Conservation (phyloP, 306 rosid species). For the Glycyrrhiza uralensis region DNA sequence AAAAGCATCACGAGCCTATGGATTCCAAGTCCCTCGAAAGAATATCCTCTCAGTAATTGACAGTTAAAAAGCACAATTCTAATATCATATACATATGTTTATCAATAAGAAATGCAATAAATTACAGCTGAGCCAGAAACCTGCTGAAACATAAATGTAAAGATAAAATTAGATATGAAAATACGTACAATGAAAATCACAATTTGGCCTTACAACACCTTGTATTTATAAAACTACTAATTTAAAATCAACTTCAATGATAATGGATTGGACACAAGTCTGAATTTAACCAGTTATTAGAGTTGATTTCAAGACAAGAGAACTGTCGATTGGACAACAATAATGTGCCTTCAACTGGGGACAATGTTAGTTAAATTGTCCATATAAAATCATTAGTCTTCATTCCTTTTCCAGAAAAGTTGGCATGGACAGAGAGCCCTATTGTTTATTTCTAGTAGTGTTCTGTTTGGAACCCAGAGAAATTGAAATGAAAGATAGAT, state of each 20-base stretch:
- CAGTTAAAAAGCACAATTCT: background rate
- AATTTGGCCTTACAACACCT: background rate
- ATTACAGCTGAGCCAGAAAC: too few relatives aligned
- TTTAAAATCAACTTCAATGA: background rate
- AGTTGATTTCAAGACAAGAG: background rate
- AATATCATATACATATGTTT: background rate
- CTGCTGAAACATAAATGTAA: too few relatives aligned
- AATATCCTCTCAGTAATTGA: too few relatives aligned
- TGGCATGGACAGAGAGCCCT: background rate
- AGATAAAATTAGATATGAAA: background rate
- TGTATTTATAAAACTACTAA: too few relatives aligned
- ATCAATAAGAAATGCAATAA: too few relatives aligned
- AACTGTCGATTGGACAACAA: background rate
- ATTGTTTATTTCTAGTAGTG: background rate
- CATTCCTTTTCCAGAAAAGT: background rate
- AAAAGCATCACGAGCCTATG: conserved; percentile 89
- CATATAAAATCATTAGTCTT: background rate
- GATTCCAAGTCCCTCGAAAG: conserved; percentile 87
- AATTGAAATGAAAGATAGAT: too few relatives aligned
- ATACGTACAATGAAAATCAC: background rate
- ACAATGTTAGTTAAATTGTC: background rate
- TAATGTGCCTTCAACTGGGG: too few relatives aligned
- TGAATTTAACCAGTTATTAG: background rate
- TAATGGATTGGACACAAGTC: background rate
- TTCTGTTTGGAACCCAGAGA: too few relatives aligned